phyloP scores from a whole-genome alignment of 352 stramenopile genomes.

The Phytophthora pluvialis region DNA sequence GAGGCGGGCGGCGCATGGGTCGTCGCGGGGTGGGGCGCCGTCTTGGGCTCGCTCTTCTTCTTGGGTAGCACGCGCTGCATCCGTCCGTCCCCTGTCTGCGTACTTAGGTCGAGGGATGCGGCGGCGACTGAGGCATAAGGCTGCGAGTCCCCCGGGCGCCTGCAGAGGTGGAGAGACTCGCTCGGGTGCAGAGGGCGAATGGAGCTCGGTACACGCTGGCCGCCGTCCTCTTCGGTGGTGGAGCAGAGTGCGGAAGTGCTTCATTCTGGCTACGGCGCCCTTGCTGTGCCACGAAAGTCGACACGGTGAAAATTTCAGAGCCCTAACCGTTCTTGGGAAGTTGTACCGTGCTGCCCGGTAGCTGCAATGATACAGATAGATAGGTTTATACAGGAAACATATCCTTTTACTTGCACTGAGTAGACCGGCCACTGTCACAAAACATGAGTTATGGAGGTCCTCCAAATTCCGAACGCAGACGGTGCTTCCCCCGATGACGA shows the following conservation, averaged over 20 bases:
- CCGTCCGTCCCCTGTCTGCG: constrained; percentile 7
- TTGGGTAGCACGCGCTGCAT: constrained; percentile 44
- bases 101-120: constrained; percentile 9
- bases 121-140: constrained; percentile 33
- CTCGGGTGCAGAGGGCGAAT: background rate
- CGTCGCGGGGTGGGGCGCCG: background rate
- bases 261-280: constrained; percentile 29
- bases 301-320: constrained; percentile 72
- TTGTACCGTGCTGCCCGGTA: background rate
- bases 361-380: background rate
- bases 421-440: no score
- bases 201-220: background rate
- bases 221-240: constrained; percentile 6
- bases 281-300: constrained; percentile 39
- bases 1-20: background rate
- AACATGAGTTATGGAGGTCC: background rate
- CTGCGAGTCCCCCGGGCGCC: background rate
- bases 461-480: background rate
- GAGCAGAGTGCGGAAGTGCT: constrained; percentile 23
- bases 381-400: background rate
- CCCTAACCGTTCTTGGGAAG: constrained; percentile 53
- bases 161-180: constrained; percentile 8
- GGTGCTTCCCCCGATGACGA: background rate
- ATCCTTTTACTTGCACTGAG: no score
- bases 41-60: constrained; percentile 28